Conservation (phyloP, 495 filamentous ascomycete genomes). For the Mytilinidion resinicola region DNA sequence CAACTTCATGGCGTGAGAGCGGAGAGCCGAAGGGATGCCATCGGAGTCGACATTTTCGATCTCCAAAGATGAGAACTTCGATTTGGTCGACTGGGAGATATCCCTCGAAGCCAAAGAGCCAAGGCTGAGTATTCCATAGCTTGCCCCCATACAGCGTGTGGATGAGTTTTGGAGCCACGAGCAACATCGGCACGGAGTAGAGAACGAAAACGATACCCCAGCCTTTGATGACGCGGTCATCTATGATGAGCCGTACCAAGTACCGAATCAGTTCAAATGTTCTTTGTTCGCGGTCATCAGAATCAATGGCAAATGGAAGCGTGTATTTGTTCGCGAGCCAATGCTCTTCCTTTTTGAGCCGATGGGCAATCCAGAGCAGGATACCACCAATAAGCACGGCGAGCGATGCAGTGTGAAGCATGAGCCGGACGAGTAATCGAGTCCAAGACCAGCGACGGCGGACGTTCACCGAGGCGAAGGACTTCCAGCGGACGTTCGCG, state of each 20-base stretch:
- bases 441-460: slow-evolving; percentile 17
- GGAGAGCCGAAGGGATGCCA: slow-evolving; percentile 29
- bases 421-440: slow-evolving; percentile 9
- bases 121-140: slow-evolving; percentile 30
- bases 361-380: not conserved
- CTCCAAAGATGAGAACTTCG: slow-evolving; percentile 33
- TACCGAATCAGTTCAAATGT: no score
- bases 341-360: no score
- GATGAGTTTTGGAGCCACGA: slow-evolving; percentile 14
- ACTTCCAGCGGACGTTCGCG: slow-evolving; percentile 37
- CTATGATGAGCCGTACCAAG: no score
- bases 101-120: slow-evolving; percentile 38
- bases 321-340: no score
- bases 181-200: slow-evolving; percentile 2
- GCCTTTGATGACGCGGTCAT: no score
- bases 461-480: slow-evolving; percentile 25
- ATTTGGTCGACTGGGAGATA: slow-evolving; percentile 30
- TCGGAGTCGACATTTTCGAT: slow-evolving; percentile 15
- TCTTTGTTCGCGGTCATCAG: not conserved
- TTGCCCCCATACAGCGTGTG: slow-evolving; percentile 23
- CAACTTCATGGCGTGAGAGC: slow-evolving; percentile 23
- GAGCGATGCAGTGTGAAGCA: slow-evolving; percentile 9
- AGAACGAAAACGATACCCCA: not conserved
- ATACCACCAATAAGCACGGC: slow-evolving; percentile 10
- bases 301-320: no score